A percentile compares a stretch with the other conserved stretches of the same genome.
phyloP scores from a whole-genome alignment of 805 yeast species.

The Monosporozyma aerobia region DNA sequence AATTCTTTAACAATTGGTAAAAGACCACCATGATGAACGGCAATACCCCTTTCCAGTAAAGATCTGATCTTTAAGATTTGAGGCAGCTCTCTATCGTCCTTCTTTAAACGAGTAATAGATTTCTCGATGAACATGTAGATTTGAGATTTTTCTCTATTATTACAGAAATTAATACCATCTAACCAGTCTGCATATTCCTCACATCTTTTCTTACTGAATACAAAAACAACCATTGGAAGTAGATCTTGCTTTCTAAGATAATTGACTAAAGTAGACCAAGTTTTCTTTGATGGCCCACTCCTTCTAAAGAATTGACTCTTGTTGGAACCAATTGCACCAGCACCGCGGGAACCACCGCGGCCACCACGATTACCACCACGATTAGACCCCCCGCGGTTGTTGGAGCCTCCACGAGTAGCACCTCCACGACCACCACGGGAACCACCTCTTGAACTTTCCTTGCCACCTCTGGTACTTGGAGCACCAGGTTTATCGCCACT shows the following conservation, averaged over 20 bases:
- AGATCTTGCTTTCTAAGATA: conserved; percentile 55
- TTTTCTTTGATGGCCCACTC: conserved; percentile 68
- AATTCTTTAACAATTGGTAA: conserved; percentile 89
- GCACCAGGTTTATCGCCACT: conserved; percentile 31
- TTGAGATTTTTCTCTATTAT: conserved; percentile 78
- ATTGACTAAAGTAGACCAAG: conserved; percentile 69
- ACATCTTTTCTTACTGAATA: conserved; percentile 86
- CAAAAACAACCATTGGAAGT: conserved; percentile 89
- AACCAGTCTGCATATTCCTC: conserved; percentile 86
- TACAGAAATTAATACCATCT: conserved; percentile 66
- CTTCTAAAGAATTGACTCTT: conserved; percentile 34
- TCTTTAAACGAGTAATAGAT: conserved; percentile 77
- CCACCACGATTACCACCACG: conserved; percentile 28
- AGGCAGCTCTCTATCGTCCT: conserved; percentile 88
- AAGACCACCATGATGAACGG: conserved; percentile 92
- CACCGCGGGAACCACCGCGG: conserved; percentile 33
- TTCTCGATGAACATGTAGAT: conserved; percentile 88
- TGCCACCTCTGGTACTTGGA: conserved; percentile 15
- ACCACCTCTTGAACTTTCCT: conserved; percentile 27
- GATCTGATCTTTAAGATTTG: conserved; percentile 80
- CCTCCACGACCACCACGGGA: conserved; percentile 22
- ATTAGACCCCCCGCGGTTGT: conserved; percentile 6
- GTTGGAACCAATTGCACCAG: conserved; percentile 32
- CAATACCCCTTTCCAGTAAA: conserved; percentile 81
- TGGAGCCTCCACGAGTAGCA: conserved; percentile 29